Percentiles rank a stretch among this genome's conserved stretches.
Evolutionary conservation across 208 protist species (phyloP).

Genomic region (Angomonas desouzai): DNA sequence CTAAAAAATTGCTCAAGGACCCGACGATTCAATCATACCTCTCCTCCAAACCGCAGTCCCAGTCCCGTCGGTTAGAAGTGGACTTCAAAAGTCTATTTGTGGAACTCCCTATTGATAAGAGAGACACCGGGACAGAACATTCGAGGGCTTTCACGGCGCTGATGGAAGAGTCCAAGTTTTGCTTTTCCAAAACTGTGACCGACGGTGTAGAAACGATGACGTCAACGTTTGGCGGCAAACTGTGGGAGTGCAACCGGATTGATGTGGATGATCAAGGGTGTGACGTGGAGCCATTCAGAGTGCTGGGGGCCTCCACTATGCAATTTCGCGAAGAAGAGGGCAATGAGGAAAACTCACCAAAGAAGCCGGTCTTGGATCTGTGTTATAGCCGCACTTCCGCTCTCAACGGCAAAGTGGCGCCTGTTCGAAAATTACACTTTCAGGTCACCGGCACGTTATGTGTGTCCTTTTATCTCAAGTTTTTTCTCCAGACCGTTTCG

Average conservation of each 20-base stretch:
- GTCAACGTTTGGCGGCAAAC: neutral
- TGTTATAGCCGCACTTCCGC: no score
- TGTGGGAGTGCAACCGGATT: neutral
- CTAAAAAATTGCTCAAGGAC: conserved; percentile 1
- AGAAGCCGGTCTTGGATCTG: no score
- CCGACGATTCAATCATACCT: no score
- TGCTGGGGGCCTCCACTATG: neutral
- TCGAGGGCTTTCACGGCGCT: conserved; percentile 1
- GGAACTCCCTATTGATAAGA: neutral
- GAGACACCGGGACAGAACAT: neutral
- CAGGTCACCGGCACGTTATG: conserved; percentile 1
- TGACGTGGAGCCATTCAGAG: neutral
- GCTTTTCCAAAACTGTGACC: neutral
- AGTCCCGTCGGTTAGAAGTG: neutral
- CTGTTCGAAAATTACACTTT: neutral
- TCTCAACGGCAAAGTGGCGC: no score
- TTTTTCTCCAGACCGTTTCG: conserved; percentile 7
- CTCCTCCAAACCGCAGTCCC: no score
- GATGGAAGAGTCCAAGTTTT: neutral
- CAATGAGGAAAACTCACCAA: neutral
- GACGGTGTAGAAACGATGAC: neutral
- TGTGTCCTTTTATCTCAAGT: conserved; percentile 5
- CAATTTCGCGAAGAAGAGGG: neutral
- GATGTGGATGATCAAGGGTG: neutral
- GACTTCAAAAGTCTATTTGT: neutral